Evolutionary conservation across 202 grass and related monocot species (phyloP).

Genomic region (Digitaria exilis): DNA sequence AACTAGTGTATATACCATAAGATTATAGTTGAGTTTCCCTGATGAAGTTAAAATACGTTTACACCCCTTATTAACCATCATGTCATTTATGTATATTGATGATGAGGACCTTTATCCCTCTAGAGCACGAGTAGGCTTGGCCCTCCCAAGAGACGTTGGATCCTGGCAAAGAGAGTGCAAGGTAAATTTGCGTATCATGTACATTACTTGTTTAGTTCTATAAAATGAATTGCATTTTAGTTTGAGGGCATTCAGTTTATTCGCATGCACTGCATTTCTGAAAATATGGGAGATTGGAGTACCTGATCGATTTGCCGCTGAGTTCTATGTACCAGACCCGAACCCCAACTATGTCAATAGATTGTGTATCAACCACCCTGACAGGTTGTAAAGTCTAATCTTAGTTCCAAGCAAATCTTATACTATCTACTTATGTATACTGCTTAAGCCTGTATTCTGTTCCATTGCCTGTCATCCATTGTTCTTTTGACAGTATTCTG

Average conservation of each 20-base stretch:
- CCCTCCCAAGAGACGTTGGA: conserved; percentile 78
- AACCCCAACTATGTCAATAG: conserved; percentile 72
- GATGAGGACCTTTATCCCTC: conserved; percentile 52
- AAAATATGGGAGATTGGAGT: conserved; percentile 93
- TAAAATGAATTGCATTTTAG: background rate
- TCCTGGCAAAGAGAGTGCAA: conserved; percentile 96
- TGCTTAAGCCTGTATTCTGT: no score
- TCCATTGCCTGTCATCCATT: background rate
- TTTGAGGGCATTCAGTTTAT: conserved; percentile 9
- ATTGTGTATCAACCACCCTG: conserved; percentile 67
- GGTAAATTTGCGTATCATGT: conserved; percentile 43
- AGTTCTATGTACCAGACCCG: conserved; percentile 89
- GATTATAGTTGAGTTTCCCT: background rate
- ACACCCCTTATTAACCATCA: conserved; percentile 19
- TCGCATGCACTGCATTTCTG: conserved; percentile 1
- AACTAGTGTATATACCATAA: background rate
- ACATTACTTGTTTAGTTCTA: no score
- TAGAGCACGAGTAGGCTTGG: conserved; percentile 72
- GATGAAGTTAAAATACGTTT: background rate
- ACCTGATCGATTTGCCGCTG: conserved; percentile 79
- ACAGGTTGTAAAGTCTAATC: no score
- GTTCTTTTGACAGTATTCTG: background rate
- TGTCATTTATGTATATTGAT: conserved; percentile 53
- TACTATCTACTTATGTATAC: no score
- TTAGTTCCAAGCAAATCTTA: no score